Percentiles rank a stretch among this genome's conserved stretches.
phyloP scores from a whole-genome alignment of 345 rosid species.

The Eucalyptus sp. region DNA sequence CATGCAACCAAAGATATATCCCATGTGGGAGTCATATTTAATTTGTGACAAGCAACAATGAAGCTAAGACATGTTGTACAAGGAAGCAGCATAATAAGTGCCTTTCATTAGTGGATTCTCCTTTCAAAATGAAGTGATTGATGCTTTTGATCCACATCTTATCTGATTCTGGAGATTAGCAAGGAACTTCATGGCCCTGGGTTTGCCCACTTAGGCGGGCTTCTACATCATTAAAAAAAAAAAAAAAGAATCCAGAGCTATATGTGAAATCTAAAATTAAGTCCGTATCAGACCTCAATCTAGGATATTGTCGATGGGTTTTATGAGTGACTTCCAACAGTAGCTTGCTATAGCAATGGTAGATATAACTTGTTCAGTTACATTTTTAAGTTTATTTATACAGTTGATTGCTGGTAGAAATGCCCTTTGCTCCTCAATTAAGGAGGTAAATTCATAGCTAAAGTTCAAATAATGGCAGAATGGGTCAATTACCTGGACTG shows the following conservation, averaged over 20 bases:
- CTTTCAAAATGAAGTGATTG: background rate
- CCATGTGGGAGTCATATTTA: background rate
- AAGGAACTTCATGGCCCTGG: background rate
- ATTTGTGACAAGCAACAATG: background rate
- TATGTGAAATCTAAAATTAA: background rate
- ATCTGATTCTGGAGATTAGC: background rate
- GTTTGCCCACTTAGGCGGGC: background rate
- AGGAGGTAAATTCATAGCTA: background rate
- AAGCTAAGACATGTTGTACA: background rate
- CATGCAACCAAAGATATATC: background rate
- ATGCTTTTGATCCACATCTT: background rate
- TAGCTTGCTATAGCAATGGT: background rate
- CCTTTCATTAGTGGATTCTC: background rate
- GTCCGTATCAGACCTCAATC: background rate
- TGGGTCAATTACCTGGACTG: background rate
- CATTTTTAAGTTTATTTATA: background rate
- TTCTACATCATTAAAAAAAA: background rate
- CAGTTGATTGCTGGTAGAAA: background rate
- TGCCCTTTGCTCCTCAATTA: background rate
- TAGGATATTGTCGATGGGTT: background rate
- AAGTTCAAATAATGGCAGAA: background rate
- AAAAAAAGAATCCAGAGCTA: background rate
- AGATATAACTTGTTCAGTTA: background rate
- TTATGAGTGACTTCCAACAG: background rate
- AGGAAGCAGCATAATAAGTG: background rate